A percentile compares a stretch with the other conserved stretches of the same genome.
phyloP scores from a whole-genome alignment of 345 rosid genomes.

The Leavenworthia alabamica region DNA sequence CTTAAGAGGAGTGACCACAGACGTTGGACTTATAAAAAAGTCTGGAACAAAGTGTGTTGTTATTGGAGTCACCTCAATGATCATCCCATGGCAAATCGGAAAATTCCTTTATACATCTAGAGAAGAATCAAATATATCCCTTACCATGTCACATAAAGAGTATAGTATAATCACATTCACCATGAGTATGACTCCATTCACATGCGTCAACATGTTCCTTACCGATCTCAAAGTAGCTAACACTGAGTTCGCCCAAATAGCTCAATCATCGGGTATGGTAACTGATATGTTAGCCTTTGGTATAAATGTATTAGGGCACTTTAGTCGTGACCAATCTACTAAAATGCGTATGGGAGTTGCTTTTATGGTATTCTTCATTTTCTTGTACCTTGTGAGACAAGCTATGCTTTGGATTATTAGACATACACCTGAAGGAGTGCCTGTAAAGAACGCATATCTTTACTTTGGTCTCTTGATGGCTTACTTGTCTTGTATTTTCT shows the following conservation, averaged over 20 bases:
- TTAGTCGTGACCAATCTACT: not conserved
- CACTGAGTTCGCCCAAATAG: conserved; percentile 40
- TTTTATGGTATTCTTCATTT: not conserved
- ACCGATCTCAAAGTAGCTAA: conserved; percentile 40
- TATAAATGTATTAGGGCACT: not conserved
- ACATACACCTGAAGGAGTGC: conserved; percentile 31
- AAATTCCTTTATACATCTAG: not conserved
- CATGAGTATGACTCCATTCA: conserved; percentile 32
- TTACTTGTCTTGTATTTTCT: not conserved
- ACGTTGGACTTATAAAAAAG: conserved; percentile 15
- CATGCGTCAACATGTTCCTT: conserved; percentile 39
- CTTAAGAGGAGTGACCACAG: conserved; percentile 43
- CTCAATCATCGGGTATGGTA: conserved; percentile 36
- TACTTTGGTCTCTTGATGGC: conserved; percentile 5
- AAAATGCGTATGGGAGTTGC: not conserved
- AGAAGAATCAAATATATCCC: not conserved
- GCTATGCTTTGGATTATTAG: conserved; percentile 34
- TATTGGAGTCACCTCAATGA: conserved; percentile 23
- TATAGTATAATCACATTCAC: conserved; percentile 6
- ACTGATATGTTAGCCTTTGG: conserved; percentile 17
- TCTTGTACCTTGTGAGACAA: conserved; percentile 22
- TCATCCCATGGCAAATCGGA: conserved; percentile 21
- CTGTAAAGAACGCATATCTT: conserved; percentile 12
- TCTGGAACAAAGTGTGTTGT: conserved; percentile 10
- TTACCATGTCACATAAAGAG: not conserved